phyloP scores from a whole-genome alignment of 1,284 basidiomycete species.

The Ceratobasidium sp. region DNA sequence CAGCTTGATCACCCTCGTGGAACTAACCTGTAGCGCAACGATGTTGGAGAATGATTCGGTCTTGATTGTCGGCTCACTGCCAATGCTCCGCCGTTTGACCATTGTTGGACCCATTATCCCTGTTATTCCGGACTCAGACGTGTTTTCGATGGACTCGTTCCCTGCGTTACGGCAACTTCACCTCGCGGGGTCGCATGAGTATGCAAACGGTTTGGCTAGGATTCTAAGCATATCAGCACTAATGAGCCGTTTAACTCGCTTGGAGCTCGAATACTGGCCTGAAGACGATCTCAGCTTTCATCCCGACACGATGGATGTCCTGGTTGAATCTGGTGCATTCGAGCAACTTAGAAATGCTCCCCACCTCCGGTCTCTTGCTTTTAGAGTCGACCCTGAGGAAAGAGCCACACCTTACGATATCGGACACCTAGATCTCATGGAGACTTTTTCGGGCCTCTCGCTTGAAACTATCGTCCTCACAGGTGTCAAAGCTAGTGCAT shows the following conservation, averaged over 20 bases:
- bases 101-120: not conserved
- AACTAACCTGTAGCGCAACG: not conserved
- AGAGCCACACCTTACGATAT: constrained; percentile 13
- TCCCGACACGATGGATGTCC: not conserved
- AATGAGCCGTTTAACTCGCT: not conserved
- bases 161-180: constrained; percentile 9
- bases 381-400: not conserved
- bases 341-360: not conserved
- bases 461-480: not conserved
- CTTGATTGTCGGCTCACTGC: not conserved
- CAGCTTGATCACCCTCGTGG: not conserved
- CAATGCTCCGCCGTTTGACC: not conserved
- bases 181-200: no score
- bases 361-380: not conserved
- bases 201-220: not conserved
- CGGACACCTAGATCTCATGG: constrained; percentile 25
- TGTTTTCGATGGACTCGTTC: not conserved
- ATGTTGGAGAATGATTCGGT: constrained; percentile 12
- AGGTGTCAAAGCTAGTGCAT: constrained; percentile 1
- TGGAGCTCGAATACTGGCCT: not conserved
- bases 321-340: not conserved
- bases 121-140: not conserved
- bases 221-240: not conserved
- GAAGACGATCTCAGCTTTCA: not conserved
- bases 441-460: constrained; percentile 20